A percentile compares a stretch with the other conserved stretches of the same genome.
Evolutionary conservation across 371 early-diverging fungal species (phyloP).

Genomic region (Conidiobolus incongruus): DNA sequence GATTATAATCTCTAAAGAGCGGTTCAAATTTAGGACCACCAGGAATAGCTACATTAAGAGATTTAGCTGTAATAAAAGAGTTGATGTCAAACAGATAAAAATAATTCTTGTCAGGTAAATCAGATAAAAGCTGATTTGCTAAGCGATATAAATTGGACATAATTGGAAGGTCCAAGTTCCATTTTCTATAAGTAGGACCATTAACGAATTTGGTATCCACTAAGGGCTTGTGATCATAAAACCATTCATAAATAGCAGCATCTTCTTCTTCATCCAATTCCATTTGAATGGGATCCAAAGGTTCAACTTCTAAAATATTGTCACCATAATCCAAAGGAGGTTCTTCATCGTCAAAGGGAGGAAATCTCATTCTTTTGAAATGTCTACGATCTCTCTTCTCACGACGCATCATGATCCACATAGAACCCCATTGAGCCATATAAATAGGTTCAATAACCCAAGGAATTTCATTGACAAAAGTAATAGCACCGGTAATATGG

Average conservation of each 20-base stretch:
- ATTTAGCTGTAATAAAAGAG: conserved; percentile 91
- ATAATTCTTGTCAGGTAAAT: conserved; percentile 85
- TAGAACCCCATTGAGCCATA: conserved; percentile 95
- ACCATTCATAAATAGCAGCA: conserved; percentile 79
- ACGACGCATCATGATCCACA: conserved; percentile 98
- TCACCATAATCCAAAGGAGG: conserved; percentile 95
- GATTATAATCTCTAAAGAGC: conserved; percentile 71
- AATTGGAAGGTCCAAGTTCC: conserved; percentile 78
- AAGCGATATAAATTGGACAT: conserved; percentile 89
- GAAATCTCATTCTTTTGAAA: conserved; percentile 96
- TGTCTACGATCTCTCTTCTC: conserved; percentile 95
- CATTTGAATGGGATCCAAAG: conserved; percentile 94
- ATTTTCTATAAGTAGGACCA: conserved; percentile 74
- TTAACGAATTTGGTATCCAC: conserved; percentile 65
- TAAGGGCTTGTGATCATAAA: conserved; percentile 91
- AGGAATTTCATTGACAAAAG: conserved; percentile 93
- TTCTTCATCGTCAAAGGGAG: conserved; percentile 97
- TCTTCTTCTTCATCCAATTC: conserved; percentile 94
- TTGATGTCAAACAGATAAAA: conserved; percentile 89
- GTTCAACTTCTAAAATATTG: conserved; percentile 91
- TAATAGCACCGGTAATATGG: conserved; percentile 96
- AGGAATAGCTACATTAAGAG: conserved; percentile 95
- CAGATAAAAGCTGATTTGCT: conserved; percentile 81
- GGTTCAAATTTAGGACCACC: conserved; percentile 98
- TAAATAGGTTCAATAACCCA: conserved; percentile 90